phyloP scores from a whole-genome alignment of 352 stramenopile species.

The Peronospora belbahrii region DNA sequence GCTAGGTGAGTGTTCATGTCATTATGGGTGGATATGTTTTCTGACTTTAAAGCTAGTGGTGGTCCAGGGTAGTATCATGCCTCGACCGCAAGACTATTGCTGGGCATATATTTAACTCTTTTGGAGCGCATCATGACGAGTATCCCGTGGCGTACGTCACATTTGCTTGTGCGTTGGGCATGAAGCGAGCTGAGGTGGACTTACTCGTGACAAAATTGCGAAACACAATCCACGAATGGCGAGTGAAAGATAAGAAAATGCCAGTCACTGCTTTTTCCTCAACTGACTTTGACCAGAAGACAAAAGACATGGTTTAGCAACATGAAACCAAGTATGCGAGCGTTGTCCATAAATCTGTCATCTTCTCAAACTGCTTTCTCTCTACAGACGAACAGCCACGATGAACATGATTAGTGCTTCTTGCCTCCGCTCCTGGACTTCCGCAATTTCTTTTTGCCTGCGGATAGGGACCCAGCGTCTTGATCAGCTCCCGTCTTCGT shows the following conservation, averaged over 20 bases:
- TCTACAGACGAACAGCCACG: background rate
- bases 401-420: slow-evolving; percentile 44
- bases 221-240: slow-evolving; percentile 87
- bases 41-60: slow-evolving; percentile 3
- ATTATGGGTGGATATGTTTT: background rate
- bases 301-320: background rate
- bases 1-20: slow-evolving; percentile 50
- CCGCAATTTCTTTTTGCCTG: slow-evolving; percentile 59
- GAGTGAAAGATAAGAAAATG: slow-evolving; percentile 28
- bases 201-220: slow-evolving; percentile 89
- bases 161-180: slow-evolving; percentile 93
- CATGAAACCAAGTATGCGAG: slow-evolving; percentile 5
- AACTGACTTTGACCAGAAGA: background rate
- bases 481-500: slow-evolving; percentile 40
- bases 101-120: slow-evolving; percentile 86
- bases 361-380: slow-evolving; percentile 10
- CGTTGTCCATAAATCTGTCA: slow-evolving; percentile 28
- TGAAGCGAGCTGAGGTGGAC: slow-evolving; percentile 88
- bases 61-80: slow-evolving; percentile 80
- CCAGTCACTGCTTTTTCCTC: too few relatives aligned
- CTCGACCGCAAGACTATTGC: slow-evolving; percentile 85
- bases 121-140: slow-evolving; percentile 85
- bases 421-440: slow-evolving; percentile 55
- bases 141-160: slow-evolving; percentile 94
- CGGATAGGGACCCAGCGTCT: slow-evolving; percentile 22